Evolutionary conservation across 1,139 yeast genomes (phyloP).

Genomic region (Kazachstania sp.): DNA sequence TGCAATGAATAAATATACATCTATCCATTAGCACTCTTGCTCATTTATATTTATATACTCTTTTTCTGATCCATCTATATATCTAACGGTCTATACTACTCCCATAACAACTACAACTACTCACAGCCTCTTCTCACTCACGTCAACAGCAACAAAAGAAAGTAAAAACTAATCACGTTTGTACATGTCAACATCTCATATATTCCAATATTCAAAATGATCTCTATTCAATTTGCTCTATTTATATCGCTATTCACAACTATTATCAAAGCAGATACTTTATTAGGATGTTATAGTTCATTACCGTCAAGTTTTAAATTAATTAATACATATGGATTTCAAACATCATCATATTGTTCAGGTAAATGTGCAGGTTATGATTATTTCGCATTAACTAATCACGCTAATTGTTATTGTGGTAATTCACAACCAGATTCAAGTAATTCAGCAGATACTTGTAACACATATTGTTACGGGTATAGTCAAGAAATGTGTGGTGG

Average conservation of each 20-base stretch:
- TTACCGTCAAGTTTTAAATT: constrained; percentile 34
- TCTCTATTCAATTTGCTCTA: too few species aligned
- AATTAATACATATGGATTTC: constrained; percentile 36
- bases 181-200: too few species aligned
- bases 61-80: too few species aligned
- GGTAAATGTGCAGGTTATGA: constrained; percentile 35
- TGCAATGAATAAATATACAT: too few species aligned
- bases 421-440: constrained; percentile 33
- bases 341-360: constrained; percentile 41
- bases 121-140: too few species aligned
- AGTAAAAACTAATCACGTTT: too few species aligned
- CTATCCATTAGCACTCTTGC: too few species aligned
- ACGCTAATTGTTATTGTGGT: constrained; percentile 50
- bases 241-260: not conserved
- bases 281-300: constrained; percentile 29
- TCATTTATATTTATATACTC: too few species aligned
- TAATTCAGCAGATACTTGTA: constrained; percentile 24
- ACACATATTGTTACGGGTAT: constrained; percentile 32
- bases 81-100: too few species aligned
- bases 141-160: too few species aligned
- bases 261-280: not conserved
- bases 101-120: too few species aligned
- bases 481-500: constrained; percentile 36
- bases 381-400: constrained; percentile 46
- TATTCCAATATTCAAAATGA: too few species aligned